Base-by-base conservation (phyloP, 331 rosid genomes). In the Stylosanthes scabra region DNA sequence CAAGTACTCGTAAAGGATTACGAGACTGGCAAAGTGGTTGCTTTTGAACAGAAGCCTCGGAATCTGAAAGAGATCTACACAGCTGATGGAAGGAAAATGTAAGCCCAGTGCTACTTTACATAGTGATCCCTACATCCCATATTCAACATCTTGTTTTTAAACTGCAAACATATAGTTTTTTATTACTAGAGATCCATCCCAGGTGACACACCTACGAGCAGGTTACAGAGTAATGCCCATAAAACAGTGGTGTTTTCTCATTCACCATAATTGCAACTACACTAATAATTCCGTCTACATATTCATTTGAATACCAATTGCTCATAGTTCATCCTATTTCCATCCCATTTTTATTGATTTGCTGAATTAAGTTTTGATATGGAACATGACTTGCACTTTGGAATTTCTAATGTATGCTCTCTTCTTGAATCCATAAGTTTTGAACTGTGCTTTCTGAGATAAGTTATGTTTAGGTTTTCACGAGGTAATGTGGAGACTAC, bases 51-150 rank as follows among this genome's bases (percentile, higher is more conserved):
- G 39, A 88, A 88, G 86, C 71, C 88, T 73, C 67, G 70, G 63
- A 89, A 94, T 79, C 63, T 94, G 80, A 94, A 94, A 89, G 99
- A 94, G 79, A 88, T 91, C 28, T 83, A 78, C 77, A 86, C 91
- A 10, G 77, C 76, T 31, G 84, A 82, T 27, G 99, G 99, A 72
- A 60, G 16, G 61, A 91, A 60, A 85, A 84, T 91, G 99, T 94
- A 84, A 85, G 97, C 41, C 13, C 11, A 28, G 9, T n/a, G 56
- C 72, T 70, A 34, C 50, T 74, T 66, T 54, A 60, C 29, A 27
- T 41, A 66, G 70, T 13, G 46, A 39, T 62, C 45, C 25, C 49
- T 28, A n/a, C 52, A 27, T 31, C 40, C 76, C 72, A 29, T 45
- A 5, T 67, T 45, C 59, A 20, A 46, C 55, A 20, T 20, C 25